phyloP scores from a whole-genome alignment of 768 basidiomycete species.

The Suillus fuscotomentosus region DNA sequence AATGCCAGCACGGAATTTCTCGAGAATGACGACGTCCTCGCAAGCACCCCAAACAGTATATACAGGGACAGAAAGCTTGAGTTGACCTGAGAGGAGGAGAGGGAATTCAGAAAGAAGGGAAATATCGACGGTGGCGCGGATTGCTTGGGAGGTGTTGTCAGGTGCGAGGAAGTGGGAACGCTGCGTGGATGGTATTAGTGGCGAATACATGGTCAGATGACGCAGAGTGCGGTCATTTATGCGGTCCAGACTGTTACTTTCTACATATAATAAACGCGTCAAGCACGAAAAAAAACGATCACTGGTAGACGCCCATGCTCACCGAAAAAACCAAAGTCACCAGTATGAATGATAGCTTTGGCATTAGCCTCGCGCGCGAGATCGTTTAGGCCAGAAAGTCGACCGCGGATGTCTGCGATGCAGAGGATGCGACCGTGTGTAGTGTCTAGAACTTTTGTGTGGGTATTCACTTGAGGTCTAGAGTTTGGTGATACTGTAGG shows the following conservation, averaged over 20 bases:
- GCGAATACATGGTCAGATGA: slow-evolving; percentile 95
- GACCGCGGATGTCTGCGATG: slow-evolving; percentile 91
- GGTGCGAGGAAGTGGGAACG: slow-evolving; percentile 73
- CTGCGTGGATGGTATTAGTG: slow-evolving; percentile 82
- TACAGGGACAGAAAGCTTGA: slow-evolving; percentile 90
- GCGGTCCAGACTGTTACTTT: slow-evolving; percentile 75
- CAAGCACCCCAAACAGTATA: slow-evolving; percentile 98
- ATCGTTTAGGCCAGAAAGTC: slow-evolving; percentile 84
- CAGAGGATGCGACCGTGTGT: slow-evolving; percentile 87
- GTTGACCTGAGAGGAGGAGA: slow-evolving; percentile 81
- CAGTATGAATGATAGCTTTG: slow-evolving; percentile 92
- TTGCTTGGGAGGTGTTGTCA: slow-evolving; percentile 63
- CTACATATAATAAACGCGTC: slow-evolving; percentile 38
- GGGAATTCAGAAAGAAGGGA: slow-evolving; percentile 93
- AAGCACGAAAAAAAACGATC: slow-evolving; percentile 7
- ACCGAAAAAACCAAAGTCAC: slow-evolving; percentile 99
- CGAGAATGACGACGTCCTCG: slow-evolving; percentile 90
- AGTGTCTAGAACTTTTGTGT: slow-evolving; percentile 78
- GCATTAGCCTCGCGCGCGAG: slow-evolving; percentile 88
- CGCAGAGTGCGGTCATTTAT: slow-evolving; percentile 96
- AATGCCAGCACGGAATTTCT: slow-evolving; percentile 84
- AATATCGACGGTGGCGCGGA: slow-evolving; percentile 74
- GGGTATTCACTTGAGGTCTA: slow-evolving; percentile 57
- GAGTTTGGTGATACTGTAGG: slow-evolving; percentile 58
- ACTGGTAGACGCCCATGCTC: slow-evolving; percentile 20